Evolutionary conservation across 345 rosid species (phyloP), one percentile per base, ranked within the genome.

Genomic region (Corymbia maculata): DNA sequence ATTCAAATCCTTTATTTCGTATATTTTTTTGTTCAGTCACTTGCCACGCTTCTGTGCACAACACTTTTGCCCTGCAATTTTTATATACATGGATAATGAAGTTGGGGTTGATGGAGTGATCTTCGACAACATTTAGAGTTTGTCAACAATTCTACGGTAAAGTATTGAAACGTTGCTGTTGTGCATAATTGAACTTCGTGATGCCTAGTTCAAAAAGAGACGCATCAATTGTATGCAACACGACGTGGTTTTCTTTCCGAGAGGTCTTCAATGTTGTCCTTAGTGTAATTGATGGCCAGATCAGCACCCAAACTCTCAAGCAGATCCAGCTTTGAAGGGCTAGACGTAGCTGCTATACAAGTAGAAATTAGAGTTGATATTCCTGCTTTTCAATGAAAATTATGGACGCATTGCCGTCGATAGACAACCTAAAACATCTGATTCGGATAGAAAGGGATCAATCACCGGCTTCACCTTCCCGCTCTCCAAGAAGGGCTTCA

Each of bases 271-370:
- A 97, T 86, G 70, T 94, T 95, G 84, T 95, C 94, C 90, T 95
- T 94, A 3, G 98, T 94, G 94, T 95, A 97, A 92, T 97, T 97
- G 90, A 97, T 94, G 21, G 94, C 97, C 87, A 96, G 90, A 93
- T 97, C 97, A 87, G 90, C 97, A 79, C 97, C 98, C 89, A 96
- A 91, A 89, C 95, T 57, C 64, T 57, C n/a, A 1, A 22, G 64
- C 6, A 10, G 6, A 22, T 57, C 64, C 4, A 57, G n/a, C 64
- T 24, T 57, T 57, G 2, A 5, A 57, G 64, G 6, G n/a, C 98
- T 93, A 21, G 98, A 90, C 21, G 97, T 95, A 44, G 98, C 98
- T 32, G 95, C 97, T 22, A 57, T 26, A 57, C 28, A 57, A 57
- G 64, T 57, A 4, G 66, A 53, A 53, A 53, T 53, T 12, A 24